A percentile compares a stretch with the other conserved stretches of the same genome.
Conservation (phyloP, 139 green algal genomes). For the Picochlorum sp. region DNA sequence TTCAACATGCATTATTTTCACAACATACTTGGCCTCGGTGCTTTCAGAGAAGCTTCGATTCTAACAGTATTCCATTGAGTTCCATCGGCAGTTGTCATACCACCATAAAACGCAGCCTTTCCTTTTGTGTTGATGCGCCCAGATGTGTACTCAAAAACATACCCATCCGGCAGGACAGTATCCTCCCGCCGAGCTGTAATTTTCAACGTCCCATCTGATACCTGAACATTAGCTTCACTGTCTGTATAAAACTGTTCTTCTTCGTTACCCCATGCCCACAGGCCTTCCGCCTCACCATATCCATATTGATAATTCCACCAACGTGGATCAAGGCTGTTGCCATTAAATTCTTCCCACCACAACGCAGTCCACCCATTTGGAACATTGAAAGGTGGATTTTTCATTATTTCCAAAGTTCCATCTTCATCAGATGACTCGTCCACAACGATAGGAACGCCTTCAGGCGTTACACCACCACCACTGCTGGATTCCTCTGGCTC, state of each 20-base stretch:
- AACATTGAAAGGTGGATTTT: slow-evolving; percentile 5
- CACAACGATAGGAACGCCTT: background rate
- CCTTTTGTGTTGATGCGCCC: slow-evolving; percentile 23
- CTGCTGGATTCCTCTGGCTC: no score
- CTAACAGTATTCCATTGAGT: slow-evolving; percentile 11
- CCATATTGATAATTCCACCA: slow-evolving; percentile 22
- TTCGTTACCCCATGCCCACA: slow-evolving; percentile 33
- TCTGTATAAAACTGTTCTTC: slow-evolving; percentile 29
- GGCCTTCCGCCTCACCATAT: slow-evolving; percentile 9
- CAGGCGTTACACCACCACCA: background rate
- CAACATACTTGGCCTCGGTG: slow-evolving; percentile 10
- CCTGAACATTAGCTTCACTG: slow-evolving; percentile 13
- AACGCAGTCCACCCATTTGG: background rate
- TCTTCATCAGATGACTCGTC: background rate
- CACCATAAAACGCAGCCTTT: slow-evolving; percentile 18
- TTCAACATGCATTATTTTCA: background rate
- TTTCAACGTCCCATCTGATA: slow-evolving; percentile 47
- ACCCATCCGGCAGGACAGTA: slow-evolving; percentile 7
- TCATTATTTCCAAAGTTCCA: slow-evolving; percentile 5
- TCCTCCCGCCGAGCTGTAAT: slow-evolving; percentile 34
- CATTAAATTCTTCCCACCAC: slow-evolving; percentile 30
- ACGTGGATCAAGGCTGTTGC: slow-evolving; percentile 1
- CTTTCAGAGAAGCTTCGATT: slow-evolving; percentile 25
- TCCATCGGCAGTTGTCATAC: slow-evolving; percentile 14
- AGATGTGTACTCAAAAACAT: slow-evolving; percentile 15